These are phyloP conservation scores for Lactuca saligna DNA, from an alignment of 129 eudicot genomes.

Conservation along the genomic window DNA sequence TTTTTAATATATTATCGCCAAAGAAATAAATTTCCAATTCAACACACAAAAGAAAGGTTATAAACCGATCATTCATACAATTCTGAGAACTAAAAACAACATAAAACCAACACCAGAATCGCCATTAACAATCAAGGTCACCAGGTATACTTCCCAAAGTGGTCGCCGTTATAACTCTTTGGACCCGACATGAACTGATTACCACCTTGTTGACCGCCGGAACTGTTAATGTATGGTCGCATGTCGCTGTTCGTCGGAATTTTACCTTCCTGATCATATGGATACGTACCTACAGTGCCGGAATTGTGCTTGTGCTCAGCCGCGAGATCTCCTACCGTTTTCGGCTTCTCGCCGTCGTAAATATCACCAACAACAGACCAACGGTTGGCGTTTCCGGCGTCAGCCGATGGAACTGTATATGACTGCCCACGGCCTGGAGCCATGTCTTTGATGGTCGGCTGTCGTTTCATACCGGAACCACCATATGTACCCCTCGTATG, in stretches of 20 bases:
- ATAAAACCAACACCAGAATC: no score
- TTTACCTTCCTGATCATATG: not conserved
- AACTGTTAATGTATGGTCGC: not conserved
- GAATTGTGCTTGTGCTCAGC: not conserved
- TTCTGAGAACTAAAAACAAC: no score
- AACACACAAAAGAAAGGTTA: no score
- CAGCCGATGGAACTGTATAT: not conserved
- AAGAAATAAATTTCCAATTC: no score
- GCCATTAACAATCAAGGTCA: no score
- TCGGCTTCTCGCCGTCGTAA: not conserved
- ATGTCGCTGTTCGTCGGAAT: not conserved
- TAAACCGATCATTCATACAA: no score
- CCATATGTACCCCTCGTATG: not conserved
- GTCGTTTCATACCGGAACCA: not conserved
- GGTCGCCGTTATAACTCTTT: conserved; percentile 6
- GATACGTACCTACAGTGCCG: not conserved
- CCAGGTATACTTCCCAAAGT: no score
- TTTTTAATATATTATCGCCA: no score
- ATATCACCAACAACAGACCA: not conserved
- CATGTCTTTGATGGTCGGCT: not conserved
- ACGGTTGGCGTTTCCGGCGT: not conserved
- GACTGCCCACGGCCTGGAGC: not conserved
- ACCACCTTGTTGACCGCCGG: not conserved
- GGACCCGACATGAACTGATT: conserved; percentile 7
- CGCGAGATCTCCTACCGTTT: not conserved